Conservation (phyloP, 2,329 filamentous ascomycete genomes). For the Exophiala spinifera region DNA sequence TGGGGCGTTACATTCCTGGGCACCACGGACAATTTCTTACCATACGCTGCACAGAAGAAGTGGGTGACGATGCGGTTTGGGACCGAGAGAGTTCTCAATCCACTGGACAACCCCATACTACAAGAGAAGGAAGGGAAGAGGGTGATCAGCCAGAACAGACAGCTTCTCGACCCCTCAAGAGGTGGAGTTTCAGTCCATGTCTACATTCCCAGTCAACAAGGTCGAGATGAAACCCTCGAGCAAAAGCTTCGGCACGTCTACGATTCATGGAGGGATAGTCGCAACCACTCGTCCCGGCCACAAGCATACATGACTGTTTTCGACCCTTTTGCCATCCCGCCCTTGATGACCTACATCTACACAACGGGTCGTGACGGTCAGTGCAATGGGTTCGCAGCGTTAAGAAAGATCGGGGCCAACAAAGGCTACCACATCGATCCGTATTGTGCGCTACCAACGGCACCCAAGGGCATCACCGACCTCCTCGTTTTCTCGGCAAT, state of each 20-base stretch:
- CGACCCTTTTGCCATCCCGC: conserved; percentile 39
- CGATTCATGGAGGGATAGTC: conserved; percentile 37
- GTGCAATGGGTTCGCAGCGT: conserved; percentile 40
- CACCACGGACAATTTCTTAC: conserved; percentile 35
- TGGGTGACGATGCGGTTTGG: conserved; percentile 41
- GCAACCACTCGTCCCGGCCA: conserved; percentile 33
- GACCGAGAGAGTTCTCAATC: conserved; percentile 41
- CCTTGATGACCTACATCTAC: conserved; percentile 43
- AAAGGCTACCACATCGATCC: conserved; percentile 44
- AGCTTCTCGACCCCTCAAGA: conserved; percentile 37
- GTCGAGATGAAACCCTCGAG: conserved; percentile 34
- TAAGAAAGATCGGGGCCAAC: conserved; percentile 38
- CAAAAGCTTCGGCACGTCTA: conserved; percentile 37
- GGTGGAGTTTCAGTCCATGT: conserved; percentile 36
- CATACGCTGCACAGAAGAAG: conserved; percentile 31
- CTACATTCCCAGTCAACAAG: conserved; percentile 36
- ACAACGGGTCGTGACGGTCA: conserved; percentile 32
- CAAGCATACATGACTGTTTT: conserved; percentile 44
- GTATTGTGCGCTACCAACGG: conserved; percentile 36
- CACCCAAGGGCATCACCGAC: conserved; percentile 40
- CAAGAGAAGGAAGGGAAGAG: conserved; percentile 37
- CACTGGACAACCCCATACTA: conserved; percentile 40
- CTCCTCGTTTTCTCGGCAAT: conserved; percentile 39
- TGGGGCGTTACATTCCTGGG: conserved; percentile 40
- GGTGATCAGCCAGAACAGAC: conserved; percentile 37